Base-by-base conservation (phyloP, 1,284 basidiomycete genomes). In the Papiliotrema fonsecae region DNA sequence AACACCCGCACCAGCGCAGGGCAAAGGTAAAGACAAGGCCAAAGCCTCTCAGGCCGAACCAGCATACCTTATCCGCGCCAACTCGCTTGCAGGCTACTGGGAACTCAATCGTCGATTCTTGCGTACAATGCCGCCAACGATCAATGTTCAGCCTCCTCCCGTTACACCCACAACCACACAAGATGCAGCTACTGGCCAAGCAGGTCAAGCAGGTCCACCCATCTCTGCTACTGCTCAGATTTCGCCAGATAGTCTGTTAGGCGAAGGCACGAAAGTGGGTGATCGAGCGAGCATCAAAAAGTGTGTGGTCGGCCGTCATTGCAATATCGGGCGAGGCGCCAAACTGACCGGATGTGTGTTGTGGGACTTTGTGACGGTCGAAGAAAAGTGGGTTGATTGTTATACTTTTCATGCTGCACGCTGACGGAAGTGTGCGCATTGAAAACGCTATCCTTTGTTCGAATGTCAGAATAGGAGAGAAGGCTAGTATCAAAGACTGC, bases 231-330 rank as follows among this genome's bases (percentile, higher is more conserved):
- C 84, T 58, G 85, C 87, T 1, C 87, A 88, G 60, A 87, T 97
- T 58, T 92, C 90, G 1, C 75, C 81, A 2, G 93, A 97, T 70
- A 87, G 85, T 11, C 80, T 90, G 50, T 77, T 97, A 13, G 89
- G 87, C 6, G 82, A 83, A 41, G 88, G 85, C 3, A 87, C 87
- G 10, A 82, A 82, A 44, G 78, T 98, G 6, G 86, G 84, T 6
- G 93, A 97, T 65, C 83, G 84, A 38, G 83, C 87, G 18, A 85
- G 78, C 28, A 84, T 98, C 71, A 97, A 96, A 72, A 85, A 86
- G 57, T 87, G 85, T 7, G 80, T 93, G 21, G 81, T 97, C 22
- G 94, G 94, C 5, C 81, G 85, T 52, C 89, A 93, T 64, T 94
- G 90, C 61, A 74, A 83, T 21, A 88, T 97, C 52, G 92, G 91